Percentiles rank a stretch among this genome's conserved stretches.
Conservation (phyloP, 331 rosid species). For the Malus hybrid region DNA sequence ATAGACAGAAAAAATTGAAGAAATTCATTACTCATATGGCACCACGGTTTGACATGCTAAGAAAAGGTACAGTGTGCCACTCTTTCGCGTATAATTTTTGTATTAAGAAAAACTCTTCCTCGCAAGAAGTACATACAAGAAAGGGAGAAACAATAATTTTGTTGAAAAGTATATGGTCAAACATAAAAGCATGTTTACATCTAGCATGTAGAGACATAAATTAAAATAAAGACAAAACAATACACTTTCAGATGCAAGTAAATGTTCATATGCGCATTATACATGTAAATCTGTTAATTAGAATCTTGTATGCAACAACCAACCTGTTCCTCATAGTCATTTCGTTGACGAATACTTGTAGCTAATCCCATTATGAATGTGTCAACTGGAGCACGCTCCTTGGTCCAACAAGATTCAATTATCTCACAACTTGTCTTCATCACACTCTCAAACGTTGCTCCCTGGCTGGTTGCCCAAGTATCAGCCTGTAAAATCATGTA, state of each 20-base stretch:
- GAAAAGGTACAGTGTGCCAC: background rate
- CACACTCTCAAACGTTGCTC: slow-evolving; percentile 88
- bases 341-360: slow-evolving; percentile 85
- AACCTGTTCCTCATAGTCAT: slow-evolving; percentile 90
- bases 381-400: slow-evolving; percentile 94
- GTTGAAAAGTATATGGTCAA: background rate
- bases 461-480: slow-evolving; percentile 79
- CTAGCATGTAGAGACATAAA: background rate
- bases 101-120: background rate
- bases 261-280: background rate
- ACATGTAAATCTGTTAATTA: background rate
- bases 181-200: background rate
- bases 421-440: slow-evolving; percentile 71
- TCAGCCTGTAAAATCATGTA: slow-evolving; percentile 54
- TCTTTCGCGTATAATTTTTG: background rate
- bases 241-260: background rate
- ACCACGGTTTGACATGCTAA: background rate
- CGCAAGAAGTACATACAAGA: background rate
- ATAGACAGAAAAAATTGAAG: slow-evolving; percentile 11
- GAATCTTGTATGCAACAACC: slow-evolving; percentile 3
- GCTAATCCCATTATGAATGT: slow-evolving; percentile 96
- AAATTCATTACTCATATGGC: background rate
- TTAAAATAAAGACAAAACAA: background rate
- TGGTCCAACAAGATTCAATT: slow-evolving; percentile 92
- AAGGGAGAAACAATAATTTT: background rate